phyloP scores from a whole-genome alignment of 1,284 basidiomycete species.

The Heterobasidion irregulare region DNA sequence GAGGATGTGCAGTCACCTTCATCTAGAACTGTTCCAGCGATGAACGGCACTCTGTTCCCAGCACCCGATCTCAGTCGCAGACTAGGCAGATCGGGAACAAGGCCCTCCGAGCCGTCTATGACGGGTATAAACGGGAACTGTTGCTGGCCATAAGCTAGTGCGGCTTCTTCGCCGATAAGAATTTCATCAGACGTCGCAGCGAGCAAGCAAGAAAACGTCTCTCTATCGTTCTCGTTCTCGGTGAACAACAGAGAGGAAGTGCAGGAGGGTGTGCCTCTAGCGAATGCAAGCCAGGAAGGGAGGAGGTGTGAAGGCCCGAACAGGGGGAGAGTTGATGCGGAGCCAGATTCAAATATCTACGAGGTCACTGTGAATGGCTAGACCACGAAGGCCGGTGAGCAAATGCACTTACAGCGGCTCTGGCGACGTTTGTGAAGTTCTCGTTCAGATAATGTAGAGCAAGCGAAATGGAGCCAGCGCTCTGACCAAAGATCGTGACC shows the following conservation, averaged over 20 bases:
- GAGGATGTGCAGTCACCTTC: constrained; percentile 26
- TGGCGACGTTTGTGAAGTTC: constrained; percentile 26
- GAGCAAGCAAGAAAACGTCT: constrained; percentile 33
- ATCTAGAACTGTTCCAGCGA: constrained; percentile 38
- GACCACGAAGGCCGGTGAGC: background rate
- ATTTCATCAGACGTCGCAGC: constrained; percentile 28
- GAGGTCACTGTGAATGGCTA: background rate
- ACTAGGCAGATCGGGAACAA: constrained; percentile 34
- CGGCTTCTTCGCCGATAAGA: constrained; percentile 19
- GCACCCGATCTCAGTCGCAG: constrained; percentile 27
- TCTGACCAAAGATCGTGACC: constrained; percentile 48
- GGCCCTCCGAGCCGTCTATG: constrained; percentile 32
- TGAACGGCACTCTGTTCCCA: constrained; percentile 28
- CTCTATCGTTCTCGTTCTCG: constrained; percentile 13
- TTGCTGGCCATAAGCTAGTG: constrained; percentile 16
- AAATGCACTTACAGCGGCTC: constrained; percentile 29
- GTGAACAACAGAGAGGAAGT: constrained; percentile 17
- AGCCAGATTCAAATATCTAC: constrained; percentile 40
- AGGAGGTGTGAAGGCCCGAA: constrained; percentile 25
- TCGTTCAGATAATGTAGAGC: constrained; percentile 31
- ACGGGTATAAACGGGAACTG: constrained; percentile 29
- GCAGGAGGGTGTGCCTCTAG: constrained; percentile 28
- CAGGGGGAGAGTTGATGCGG: constrained; percentile 20
- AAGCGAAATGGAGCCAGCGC: constrained; percentile 41
- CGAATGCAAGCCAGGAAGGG: constrained; percentile 33